Evolutionary conservation across 495 filamentous ascomycete genomes (phyloP), one percentile per base, ranked within the genome.

Genomic region (Chaetomium tenue): DNA sequence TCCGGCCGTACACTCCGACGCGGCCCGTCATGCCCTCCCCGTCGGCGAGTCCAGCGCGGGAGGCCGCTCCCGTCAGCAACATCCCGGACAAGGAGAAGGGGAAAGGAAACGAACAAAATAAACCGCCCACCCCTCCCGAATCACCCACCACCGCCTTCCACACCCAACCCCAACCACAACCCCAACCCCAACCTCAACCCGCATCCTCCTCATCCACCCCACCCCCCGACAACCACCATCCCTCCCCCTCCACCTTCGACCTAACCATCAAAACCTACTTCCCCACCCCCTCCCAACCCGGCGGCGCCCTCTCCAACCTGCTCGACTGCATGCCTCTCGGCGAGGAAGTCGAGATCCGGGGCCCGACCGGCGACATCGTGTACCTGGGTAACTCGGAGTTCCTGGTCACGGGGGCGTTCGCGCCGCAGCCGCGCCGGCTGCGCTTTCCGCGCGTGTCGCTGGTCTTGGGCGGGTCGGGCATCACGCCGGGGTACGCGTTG

Each of bases 401-500:
- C 60, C 51, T 30, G 2, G 20, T 62, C 40, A 7, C 22, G 13
- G 33, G 33, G 26, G 11, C 58, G 16, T 30, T 22, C 18, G 12
- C 58, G 7, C 54, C 65, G 60, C 13, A 74, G 70, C 18, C 70
- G 74, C 12, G 73, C 71, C 59, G 72, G 74, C 57, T 54, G 50
- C 60, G 11, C 50, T 62, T 62, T 25, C 60, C 69, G 70, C 33
- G 75, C 51, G 50, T 62, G 15, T 55, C 50, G 20, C 50, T 84
- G 39, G 76, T 81, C 18, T 78, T 84, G 73, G 83, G 83, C 52
- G 84, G 84, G 3, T 82, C 83, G 0, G 83, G 83, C 11, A 84
- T 86, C 54, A 86, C 84, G 28, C 84, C 83, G 13, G 83, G 84
- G 78, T 85, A 77, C 71, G 81, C 81, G 63, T 65, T 85, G 23